phyloP scores from a whole-genome alignment of 2,329 filamentous ascomycete species.

The Claviceps cyperi region DNA sequence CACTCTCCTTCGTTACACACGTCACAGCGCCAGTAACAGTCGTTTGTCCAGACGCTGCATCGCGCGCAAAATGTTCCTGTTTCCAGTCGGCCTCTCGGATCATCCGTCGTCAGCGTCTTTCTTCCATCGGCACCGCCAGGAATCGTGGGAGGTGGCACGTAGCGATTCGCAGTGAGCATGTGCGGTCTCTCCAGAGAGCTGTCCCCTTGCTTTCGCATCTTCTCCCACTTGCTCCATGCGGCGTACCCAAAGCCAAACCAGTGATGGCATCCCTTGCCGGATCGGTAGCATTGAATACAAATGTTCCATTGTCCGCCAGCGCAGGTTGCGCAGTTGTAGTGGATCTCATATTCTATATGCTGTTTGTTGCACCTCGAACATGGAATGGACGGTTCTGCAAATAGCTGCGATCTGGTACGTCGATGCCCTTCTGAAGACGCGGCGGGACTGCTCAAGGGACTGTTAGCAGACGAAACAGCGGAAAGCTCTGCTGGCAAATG shows the following conservation, averaged over 20 bases:
- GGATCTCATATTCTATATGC: conserved; percentile 72
- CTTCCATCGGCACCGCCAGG: conserved; percentile 40
- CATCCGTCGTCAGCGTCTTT: conserved; percentile 47
- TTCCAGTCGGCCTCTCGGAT: conserved; percentile 54
- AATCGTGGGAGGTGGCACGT: conserved; percentile 32
- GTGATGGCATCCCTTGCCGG: conserved; percentile 61
- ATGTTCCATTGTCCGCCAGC: conserved; percentile 59
- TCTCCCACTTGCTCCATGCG: conserved; percentile 54
- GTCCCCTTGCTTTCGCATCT: conserved; percentile 25
- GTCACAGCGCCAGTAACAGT: conserved; percentile 82
- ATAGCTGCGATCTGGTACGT: conserved; percentile 34
- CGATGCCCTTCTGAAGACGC: conserved; percentile 21
- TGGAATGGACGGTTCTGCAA: conserved; percentile 54
- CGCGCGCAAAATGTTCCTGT: conserved; percentile 73
- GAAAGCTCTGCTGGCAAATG: conserved; percentile 26
- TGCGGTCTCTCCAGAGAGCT: conserved; percentile 35
- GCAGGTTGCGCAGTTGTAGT: conserved; percentile 70
- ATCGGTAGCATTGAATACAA: conserved; percentile 67
- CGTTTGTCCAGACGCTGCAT: conserved; percentile 60
- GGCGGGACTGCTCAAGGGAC: conserved; percentile 18
- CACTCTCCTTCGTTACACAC: conserved; percentile 84
- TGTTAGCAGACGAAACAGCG: conserved; percentile 20
- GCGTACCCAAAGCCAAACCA: conserved; percentile 79
- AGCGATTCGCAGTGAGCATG: conserved; percentile 43
- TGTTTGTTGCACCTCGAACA: conserved; percentile 57